Percentiles rank a stretch among this genome's conserved stretches.
These are phyloP conservation scores for Xylariales sp. DNA, from an alignment of 2,329 filamentous ascomycete species.

Conservation along the genomic window DNA sequence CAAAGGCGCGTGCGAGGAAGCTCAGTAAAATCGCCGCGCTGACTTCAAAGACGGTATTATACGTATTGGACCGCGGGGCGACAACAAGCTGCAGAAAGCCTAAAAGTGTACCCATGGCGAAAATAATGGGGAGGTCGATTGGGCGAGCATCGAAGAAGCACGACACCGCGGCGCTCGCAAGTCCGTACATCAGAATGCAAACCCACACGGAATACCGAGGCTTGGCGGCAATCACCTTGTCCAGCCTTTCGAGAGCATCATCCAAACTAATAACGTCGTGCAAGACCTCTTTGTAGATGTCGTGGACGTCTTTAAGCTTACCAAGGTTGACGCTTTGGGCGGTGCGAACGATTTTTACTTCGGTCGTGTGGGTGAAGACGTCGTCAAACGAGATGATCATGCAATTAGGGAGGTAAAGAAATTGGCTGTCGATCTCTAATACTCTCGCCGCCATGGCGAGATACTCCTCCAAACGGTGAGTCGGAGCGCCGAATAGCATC, in stretches of 20 bases:
- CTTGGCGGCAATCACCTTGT: constrained; percentile 63
- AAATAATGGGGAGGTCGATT: constrained; percentile 82
- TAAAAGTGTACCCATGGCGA: constrained; percentile 78
- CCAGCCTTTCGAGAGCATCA: constrained; percentile 72
- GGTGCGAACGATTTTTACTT: constrained; percentile 78
- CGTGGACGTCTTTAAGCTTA: constrained; percentile 77
- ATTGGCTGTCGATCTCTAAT: constrained; percentile 86
- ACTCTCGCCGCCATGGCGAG: constrained; percentile 89
- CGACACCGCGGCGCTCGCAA: constrained; percentile 80
- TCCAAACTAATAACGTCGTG: constrained; percentile 79
- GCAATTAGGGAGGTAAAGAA: constrained; percentile 86
- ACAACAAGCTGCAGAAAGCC: constrained; percentile 79
- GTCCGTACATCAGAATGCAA: constrained; percentile 75
- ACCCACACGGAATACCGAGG: constrained; percentile 63
- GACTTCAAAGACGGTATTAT: constrained; percentile 64
- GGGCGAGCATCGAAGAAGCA: constrained; percentile 82
- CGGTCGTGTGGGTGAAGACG: constrained; percentile 76
- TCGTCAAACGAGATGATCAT: constrained; percentile 94
- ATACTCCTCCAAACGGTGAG: constrained; percentile 89
- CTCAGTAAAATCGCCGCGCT: constrained; percentile 71
- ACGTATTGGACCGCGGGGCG: constrained; percentile 79
- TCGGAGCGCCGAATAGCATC: constrained; percentile 90
- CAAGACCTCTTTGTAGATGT: constrained; percentile 82
- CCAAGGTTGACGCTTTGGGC: constrained; percentile 77
- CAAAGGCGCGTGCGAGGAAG: constrained; percentile 74